These are phyloP conservation scores for Heritiera littoralis DNA, from an alignment of 345 rosid genomes.

Conservation along the genomic window DNA sequence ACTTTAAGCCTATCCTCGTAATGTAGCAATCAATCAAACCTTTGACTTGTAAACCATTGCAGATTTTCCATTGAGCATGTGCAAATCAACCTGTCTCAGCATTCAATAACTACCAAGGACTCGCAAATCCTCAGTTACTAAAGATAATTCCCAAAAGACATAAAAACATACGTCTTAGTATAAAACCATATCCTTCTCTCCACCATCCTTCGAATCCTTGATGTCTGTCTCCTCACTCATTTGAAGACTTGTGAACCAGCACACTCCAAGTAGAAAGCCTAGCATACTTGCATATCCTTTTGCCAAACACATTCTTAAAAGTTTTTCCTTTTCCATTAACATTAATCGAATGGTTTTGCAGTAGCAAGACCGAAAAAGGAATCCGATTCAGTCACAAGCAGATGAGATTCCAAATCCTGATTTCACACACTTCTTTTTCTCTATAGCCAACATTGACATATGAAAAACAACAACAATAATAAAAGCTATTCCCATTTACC, in stretches of 20 bases:
- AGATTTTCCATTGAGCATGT: not conserved
- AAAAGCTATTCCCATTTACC: not conserved
- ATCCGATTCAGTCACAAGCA: not conserved
- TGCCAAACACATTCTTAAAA: not conserved
- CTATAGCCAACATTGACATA: not conserved
- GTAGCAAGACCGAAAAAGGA: not conserved
- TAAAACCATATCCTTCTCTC: not conserved
- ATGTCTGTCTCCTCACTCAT: not conserved
- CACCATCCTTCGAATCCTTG: not conserved
- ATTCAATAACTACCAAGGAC: not conserved
- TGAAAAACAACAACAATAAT: not conserved
- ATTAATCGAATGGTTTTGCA: not conserved
- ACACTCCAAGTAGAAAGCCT: conserved; percentile 4
- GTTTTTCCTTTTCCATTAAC: not conserved
- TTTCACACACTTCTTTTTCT: not conserved
- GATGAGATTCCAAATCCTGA: conserved; percentile 7
- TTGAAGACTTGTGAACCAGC: not conserved
- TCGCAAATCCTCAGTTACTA: not conserved
- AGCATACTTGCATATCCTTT: not conserved
- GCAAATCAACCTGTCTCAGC: not conserved
- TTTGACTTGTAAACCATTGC: not conserved
- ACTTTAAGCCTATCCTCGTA: not conserved
- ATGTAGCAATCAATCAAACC: not conserved
- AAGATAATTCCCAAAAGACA: not conserved
- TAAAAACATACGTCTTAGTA: not conserved